These are phyloP conservation scores for Colletotrichum sublineola DNA, from an alignment of 2,329 filamentous ascomycete genomes.

Conservation along the genomic window DNA sequence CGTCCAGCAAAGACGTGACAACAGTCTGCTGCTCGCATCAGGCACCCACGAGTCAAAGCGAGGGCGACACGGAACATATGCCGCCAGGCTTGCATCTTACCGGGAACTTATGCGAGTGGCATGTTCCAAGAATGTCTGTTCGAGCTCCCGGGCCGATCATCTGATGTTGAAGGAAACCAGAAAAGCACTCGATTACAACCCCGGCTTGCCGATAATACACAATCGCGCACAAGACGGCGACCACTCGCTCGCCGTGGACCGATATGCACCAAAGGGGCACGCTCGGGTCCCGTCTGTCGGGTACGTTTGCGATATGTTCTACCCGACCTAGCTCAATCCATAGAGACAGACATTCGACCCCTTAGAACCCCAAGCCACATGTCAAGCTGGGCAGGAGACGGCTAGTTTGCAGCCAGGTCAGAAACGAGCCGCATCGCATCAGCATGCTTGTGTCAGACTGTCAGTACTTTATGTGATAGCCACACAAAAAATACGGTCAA, in stretches of 20 bases:
- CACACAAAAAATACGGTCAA: neutral
- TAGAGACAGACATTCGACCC: neutral
- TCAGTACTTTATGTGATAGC: slow-evolving; percentile 9
- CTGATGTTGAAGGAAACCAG: slow-evolving; percentile 26
- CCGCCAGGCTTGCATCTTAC: slow-evolving; percentile 7
- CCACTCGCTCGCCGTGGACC: slow-evolving; percentile 5
- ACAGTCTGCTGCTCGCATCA: neutral
- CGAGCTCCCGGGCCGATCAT: slow-evolving; percentile 35
- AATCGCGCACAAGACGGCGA: neutral
- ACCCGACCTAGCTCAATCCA: slow-evolving; percentile 6
- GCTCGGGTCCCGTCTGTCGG: slow-evolving; percentile 35
- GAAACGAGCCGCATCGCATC: slow-evolving; percentile 7
- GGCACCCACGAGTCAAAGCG: neutral
- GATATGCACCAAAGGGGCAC: slow-evolving; percentile 12
- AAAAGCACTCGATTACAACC: neutral
- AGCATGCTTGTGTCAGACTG: slow-evolving; percentile 3
- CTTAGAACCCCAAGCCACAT: slow-evolving; percentile 1
- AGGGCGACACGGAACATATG: slow-evolving; percentile 6
- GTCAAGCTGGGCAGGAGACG: neutral
- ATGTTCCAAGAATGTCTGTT: slow-evolving; percentile 37
- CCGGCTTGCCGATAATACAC: slow-evolving; percentile 11
- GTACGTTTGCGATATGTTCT: slow-evolving; percentile 31
- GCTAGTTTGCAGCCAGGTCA: neutral
- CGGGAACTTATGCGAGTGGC: slow-evolving; percentile 3
- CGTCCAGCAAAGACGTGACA: neutral